Evolutionary conservation across 176 grass and related monocot species (phyloP), one percentile per base, ranked within the genome.

Genomic region (Oryza coarctata): DNA sequence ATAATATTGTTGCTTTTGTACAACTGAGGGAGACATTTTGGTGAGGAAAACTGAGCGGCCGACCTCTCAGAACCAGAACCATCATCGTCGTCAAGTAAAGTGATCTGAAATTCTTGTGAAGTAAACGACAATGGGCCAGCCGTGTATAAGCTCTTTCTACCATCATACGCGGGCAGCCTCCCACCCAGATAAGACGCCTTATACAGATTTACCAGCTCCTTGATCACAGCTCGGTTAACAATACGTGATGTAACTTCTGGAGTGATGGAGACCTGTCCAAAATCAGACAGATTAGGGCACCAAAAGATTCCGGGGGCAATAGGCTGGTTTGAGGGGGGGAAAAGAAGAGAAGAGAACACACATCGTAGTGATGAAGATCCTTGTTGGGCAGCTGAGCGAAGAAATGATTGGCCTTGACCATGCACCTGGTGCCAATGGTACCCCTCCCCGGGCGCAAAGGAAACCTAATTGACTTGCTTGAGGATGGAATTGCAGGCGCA

Each of bases 391-490:
- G 84, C 27, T 94, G 73, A 10, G 87, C 87, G 14, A 97, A 90
- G 89, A 97, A 97, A 78, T 97, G 94, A 71, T 97, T 97, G 15
- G 91, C 94, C 84, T 91, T 97, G 26, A 97, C 91, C 39, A 94
- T 22, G 63, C 94, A 97, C 76, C 58, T 91, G 20, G 35, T 87
- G 68, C 94, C 94, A 74, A 84, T 34, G 62, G 71, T 94, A 0
- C 94, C 94, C 47, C 90, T 97, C 41, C 94, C 94, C 8, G 94
- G 94, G n/a, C 94, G 91, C 44, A 75, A 17, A 20, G 91, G 94
- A 33, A 92, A 97, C 81, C 63, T 88, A 22, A 94, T 30, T 26
- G 91, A 82, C 62, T 94, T 97, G 82, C 84, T 94, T 11, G 87
- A 94, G 23, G 41, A 57, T n/a, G 88, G 88, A 76, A 81, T 45